These are phyloP conservation scores for Plasmodium vivax DNA, from an alignment of 169 alveolate species.

Conservation along the genomic window DNA sequence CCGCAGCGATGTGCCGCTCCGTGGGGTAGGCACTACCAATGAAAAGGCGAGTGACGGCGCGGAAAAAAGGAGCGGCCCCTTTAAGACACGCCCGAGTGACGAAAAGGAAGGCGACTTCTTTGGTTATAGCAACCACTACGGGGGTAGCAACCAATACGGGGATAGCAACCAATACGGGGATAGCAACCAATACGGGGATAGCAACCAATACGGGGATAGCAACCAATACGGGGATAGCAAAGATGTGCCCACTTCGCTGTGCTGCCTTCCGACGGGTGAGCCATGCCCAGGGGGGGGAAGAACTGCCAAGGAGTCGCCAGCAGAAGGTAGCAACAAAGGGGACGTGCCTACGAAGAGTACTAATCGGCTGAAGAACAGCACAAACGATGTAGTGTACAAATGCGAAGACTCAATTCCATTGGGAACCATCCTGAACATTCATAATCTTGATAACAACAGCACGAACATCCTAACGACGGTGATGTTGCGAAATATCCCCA, in stretches of 20 bases:
- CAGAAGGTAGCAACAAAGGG: not conserved
- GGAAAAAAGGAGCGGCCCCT: not conserved
- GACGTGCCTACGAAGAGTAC: not conserved
- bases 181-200: not conserved
- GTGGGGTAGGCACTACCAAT: not conserved
- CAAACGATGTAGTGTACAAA: conserved; percentile 25
- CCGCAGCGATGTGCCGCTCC: not conserved
- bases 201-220: not conserved
- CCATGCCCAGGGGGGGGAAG: not conserved
- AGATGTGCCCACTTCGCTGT: not conserved
- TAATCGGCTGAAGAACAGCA: not conserved
- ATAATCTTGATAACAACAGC: conserved; percentile 35
- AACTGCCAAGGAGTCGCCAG: not conserved
- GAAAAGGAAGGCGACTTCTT: not conserved
- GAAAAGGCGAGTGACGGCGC: not conserved
- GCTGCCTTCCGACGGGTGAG: not conserved
- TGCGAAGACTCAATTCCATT: conserved; percentile 71
- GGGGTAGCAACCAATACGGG: not conserved
- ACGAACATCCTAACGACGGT: conserved; percentile 77
- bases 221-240: not conserved
- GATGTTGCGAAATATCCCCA: conserved; percentile 90
- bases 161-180: no score
- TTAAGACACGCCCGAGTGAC: not conserved
- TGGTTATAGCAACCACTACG: not conserved
- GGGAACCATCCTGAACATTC: conserved; percentile 54